These are phyloP conservation scores for Vicia sativa DNA, from an alignment of 306 rosid species.

Conservation along the genomic window DNA sequence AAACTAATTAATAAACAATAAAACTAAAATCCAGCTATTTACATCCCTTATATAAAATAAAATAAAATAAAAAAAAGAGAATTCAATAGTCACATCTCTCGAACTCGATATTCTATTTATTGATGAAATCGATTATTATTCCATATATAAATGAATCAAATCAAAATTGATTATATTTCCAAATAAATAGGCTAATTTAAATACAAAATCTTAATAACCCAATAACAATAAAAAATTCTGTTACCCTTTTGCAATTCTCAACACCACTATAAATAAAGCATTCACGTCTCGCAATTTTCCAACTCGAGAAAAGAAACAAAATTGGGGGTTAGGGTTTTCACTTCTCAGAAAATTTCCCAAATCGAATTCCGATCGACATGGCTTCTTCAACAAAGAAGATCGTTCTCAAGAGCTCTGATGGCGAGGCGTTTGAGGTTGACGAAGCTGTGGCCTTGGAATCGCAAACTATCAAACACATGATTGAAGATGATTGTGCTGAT, in stretches of 20 bases:
- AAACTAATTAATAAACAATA: too few relatives aligned
- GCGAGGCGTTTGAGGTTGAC: slow-evolving; percentile 71
- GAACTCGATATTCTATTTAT: too few relatives aligned
- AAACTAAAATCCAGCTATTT: too few relatives aligned
- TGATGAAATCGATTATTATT: too few relatives aligned
- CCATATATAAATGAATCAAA: too few relatives aligned
- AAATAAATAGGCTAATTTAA: too few relatives aligned
- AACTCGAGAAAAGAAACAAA: neutral
- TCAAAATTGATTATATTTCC: too few relatives aligned
- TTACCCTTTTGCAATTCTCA: neutral
- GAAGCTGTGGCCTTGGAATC: slow-evolving; percentile 79
- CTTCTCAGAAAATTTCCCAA: neutral
- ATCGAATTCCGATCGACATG: slow-evolving; percentile 25
- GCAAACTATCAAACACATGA: slow-evolving; percentile 77
- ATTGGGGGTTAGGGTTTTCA: slow-evolving; percentile 34
- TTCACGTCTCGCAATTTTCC: neutral
- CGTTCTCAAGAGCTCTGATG: slow-evolving; percentile 73
- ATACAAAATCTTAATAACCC: too few relatives aligned
- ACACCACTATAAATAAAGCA: neutral
- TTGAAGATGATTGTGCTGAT: slow-evolving; percentile 72
- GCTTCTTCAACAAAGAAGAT: slow-evolving; percentile 58
- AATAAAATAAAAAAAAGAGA: too few relatives aligned
- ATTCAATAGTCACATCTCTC: too few relatives aligned
- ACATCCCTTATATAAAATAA: too few relatives aligned
- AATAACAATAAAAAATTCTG: neutral